Conservation (phyloP, 1,139 yeast species). For the Pneumocystis jirovecii region DNA sequence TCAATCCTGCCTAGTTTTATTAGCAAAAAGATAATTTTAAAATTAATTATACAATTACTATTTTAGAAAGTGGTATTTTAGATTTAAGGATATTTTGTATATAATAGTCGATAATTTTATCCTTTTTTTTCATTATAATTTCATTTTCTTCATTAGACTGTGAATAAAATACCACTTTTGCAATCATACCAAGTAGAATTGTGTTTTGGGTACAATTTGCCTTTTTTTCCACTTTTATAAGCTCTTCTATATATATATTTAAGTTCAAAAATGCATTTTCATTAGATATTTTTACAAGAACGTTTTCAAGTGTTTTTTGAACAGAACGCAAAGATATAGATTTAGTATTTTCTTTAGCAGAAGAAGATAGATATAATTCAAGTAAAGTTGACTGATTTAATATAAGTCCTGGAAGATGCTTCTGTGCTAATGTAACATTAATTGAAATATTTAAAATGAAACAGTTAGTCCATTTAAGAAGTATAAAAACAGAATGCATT, state of each 20-base stretch:
- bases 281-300: slow-evolving; percentile 15
- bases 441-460: slow-evolving; percentile 19
- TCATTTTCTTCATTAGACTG: slow-evolving; percentile 16
- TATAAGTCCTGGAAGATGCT: slow-evolving; percentile 14
- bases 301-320: slow-evolving; percentile 18
- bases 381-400: slow-evolving; percentile 19
- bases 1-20: slow-evolving; percentile 22
- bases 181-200: slow-evolving; percentile 19
- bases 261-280: slow-evolving; percentile 5
- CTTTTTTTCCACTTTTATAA: slow-evolving; percentile 15
- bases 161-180: slow-evolving; percentile 21
- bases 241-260: slow-evolving; percentile 12
- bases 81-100: slow-evolving; percentile 22
- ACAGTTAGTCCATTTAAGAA: slow-evolving; percentile 42
- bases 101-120: slow-evolving; percentile 19
- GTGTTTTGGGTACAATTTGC: slow-evolving; percentile 12
- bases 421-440: slow-evolving; percentile 9
- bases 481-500: slow-evolving; percentile 24
- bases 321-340: slow-evolving; percentile 19
- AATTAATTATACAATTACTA: slow-evolving; percentile 22
- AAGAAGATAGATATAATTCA: slow-evolving; percentile 16
- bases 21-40: slow-evolving; percentile 32
- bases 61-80: slow-evolving; percentile 16
- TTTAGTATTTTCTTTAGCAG: slow-evolving; percentile 14
- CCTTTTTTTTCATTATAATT: slow-evolving; percentile 14